A percentile compares a stretch with the other conserved stretches of the same genome.
These are phyloP conservation scores for Ustilaginoidea virens DNA, from an alignment of 2,329 filamentous ascomycete species.

Conservation along the genomic window DNA sequence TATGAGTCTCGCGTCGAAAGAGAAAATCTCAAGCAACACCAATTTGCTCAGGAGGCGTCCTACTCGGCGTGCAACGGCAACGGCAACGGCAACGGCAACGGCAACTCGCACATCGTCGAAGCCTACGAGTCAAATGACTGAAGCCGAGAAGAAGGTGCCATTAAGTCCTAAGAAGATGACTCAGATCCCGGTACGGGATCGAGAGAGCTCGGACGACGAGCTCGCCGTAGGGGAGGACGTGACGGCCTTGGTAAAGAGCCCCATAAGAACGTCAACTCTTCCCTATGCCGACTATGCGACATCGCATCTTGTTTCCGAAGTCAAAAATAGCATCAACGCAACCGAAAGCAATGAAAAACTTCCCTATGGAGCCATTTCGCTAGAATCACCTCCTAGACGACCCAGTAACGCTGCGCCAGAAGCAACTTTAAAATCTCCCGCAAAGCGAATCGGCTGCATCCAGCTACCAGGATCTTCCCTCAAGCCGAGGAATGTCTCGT, in stretches of 20 bases:
- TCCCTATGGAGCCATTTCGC: conserved; percentile 5
- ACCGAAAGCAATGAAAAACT: conserved; percentile 4
- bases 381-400: conserved; percentile 42
- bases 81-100: too few relatives aligned
- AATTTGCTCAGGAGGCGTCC: conserved; percentile 21
- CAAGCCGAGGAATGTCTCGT: conserved; percentile 9
- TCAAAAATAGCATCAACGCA: conserved; percentile 1
- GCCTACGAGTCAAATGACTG: conserved; percentile 15
- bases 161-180: conserved; percentile 51
- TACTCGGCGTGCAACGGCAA: conserved; percentile 24
- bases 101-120: too few relatives aligned
- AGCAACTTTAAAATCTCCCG: conserved; percentile 39
- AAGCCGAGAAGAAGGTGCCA: conserved; percentile 25
- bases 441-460: conserved; percentile 25
- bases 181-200: conserved; percentile 34
- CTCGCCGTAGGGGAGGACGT: conserved; percentile 32
- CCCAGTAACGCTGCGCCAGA: conserved; percentile 35
- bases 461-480: conserved; percentile 18
- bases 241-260: conserved; percentile 35
- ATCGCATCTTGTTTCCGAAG: neutral
- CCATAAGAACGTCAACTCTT: conserved; percentile 27
- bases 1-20: conserved; percentile 25
- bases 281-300: neutral
- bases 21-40: conserved; percentile 18
- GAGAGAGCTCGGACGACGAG: conserved; percentile 41